Evolutionary conservation across 495 filamentous ascomycete species (phyloP).

Genomic region (Letharia columbiana): DNA sequence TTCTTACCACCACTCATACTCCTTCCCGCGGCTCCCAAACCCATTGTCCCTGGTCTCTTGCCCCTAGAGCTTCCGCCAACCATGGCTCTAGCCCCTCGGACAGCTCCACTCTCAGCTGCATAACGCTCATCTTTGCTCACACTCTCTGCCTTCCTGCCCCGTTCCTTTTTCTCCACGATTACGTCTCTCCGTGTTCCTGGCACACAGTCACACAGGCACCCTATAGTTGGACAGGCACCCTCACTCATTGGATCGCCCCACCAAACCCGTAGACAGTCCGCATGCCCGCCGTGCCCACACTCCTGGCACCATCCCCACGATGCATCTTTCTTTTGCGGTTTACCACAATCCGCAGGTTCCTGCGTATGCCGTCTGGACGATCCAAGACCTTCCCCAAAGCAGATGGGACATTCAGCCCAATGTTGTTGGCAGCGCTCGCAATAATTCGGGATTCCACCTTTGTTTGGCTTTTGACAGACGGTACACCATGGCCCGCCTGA

Average conservation of each 20-base stretch:
- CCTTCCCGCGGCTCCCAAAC: conserved; percentile 13
- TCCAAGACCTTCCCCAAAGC: conserved; percentile 18
- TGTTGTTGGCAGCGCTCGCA: conserved; percentile 41
- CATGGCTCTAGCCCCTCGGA: conserved; percentile 21
- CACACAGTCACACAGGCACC: conserved; percentile 65
- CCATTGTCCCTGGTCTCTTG: conserved; percentile 2
- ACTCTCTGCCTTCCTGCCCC: conserved; percentile 1
- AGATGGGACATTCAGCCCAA: conserved; percentile 33
- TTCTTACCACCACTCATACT: conserved; percentile 25
- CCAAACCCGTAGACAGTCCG: conserved; percentile 60
- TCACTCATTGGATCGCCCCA: conserved; percentile 49
- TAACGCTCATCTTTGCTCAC: conserved; percentile 21
- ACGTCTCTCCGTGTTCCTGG: conserved; percentile 52
- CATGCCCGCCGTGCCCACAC: conserved; percentile 68
- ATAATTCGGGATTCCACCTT: conserved; percentile 41
- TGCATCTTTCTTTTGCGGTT: conserved; percentile 28
- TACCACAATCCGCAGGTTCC: conserved; percentile 1
- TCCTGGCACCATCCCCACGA: conserved; percentile 66
- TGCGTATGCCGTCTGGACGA: neutral
- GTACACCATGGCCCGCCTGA: conserved; percentile 42
- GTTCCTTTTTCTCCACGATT: conserved; percentile 14
- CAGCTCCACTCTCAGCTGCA: conserved; percentile 20
- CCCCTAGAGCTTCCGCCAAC: conserved; percentile 7
- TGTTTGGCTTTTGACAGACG: conserved; percentile 43
- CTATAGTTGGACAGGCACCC: conserved; percentile 65